These are phyloP conservation scores for Saccharomycopsis fodiens DNA, from an alignment of 805 yeast species.

Conservation along the genomic window DNA sequence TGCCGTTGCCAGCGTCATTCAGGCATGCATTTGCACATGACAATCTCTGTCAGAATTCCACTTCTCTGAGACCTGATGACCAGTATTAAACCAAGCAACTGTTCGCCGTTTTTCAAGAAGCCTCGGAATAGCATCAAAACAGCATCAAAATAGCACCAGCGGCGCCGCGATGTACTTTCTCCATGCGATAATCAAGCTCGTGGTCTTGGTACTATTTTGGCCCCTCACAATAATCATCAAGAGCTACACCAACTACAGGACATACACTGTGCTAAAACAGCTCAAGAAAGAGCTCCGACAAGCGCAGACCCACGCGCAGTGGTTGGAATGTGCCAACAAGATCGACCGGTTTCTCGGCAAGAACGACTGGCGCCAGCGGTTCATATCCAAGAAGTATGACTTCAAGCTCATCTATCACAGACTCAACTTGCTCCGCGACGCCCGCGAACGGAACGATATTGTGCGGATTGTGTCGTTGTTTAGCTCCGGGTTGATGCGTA, in stretches of 20 bases:
- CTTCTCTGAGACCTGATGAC: too few relatives aligned
- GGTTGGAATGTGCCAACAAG: constrained; percentile 48
- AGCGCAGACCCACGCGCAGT: constrained; percentile 58
- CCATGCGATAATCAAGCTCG: constrained; percentile 10
- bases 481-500: constrained; percentile 77
- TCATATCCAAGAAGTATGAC: constrained; percentile 34
- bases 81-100: too few relatives aligned
- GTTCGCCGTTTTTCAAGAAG: too few relatives aligned
- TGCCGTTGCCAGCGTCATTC: too few relatives aligned
- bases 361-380: constrained; percentile 67
- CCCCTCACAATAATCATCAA: constrained; percentile 18
- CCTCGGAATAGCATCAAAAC: too few relatives aligned
- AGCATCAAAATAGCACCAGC: too few relatives aligned
- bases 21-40: too few relatives aligned
- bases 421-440: constrained; percentile 50
- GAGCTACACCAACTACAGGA: constrained; percentile 15
- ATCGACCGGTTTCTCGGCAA: constrained; percentile 47
- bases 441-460: constrained; percentile 53
- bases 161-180: constrained; percentile 5
- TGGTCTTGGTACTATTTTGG: constrained; percentile 15
- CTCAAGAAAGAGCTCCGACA: constrained; percentile 21
- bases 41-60: too few relatives aligned
- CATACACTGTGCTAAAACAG: constrained; percentile 3
- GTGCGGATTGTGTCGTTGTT: constrained; percentile 55
- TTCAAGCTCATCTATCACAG: constrained; percentile 75